Conservation (phyloP, 768 basidiomycete species). For the Lyophyllum shimeji region DNA sequence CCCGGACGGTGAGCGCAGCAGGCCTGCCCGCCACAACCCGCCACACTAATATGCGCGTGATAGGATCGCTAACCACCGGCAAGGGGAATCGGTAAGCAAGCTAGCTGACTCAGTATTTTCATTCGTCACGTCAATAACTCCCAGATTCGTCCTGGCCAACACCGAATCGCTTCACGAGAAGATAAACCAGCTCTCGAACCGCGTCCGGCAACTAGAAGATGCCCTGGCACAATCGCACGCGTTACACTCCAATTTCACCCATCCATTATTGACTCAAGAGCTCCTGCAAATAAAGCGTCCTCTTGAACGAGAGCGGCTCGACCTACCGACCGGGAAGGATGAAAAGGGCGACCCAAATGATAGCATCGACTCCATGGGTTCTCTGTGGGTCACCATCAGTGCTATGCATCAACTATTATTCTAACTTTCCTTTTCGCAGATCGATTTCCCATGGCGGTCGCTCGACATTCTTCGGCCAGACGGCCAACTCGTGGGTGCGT, state of each 20-base stretch:
- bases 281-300: constrained; percentile 68
- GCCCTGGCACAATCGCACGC: constrained; percentile 56
- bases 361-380: constrained; percentile 62
- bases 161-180: constrained; percentile 71
- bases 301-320: constrained; percentile 55
- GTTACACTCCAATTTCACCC: constrained; percentile 43
- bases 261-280: constrained; percentile 61
- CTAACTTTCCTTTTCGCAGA: constrained; percentile 30
- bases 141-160: constrained; percentile 71
- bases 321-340: constrained; percentile 33
- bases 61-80: constrained; percentile 70
- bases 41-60: neutral
- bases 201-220: constrained; percentile 70
- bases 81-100: constrained; percentile 62
- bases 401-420: constrained; percentile 15
- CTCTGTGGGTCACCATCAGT: constrained; percentile 43
- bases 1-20: constrained; percentile 48
- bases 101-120: neutral
- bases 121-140: constrained; percentile 1
- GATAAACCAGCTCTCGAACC: constrained; percentile 56
- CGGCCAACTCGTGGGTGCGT: constrained; percentile 69
- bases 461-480: constrained; percentile 63
- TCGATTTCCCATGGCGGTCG: constrained; percentile 63
- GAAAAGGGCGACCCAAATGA: constrained; percentile 52
- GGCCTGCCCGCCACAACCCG: constrained; percentile 13